Evolutionary conservation across 2,329 filamentous ascomycete genomes (phyloP).

Genomic region (Fusarium sacchari): DNA sequence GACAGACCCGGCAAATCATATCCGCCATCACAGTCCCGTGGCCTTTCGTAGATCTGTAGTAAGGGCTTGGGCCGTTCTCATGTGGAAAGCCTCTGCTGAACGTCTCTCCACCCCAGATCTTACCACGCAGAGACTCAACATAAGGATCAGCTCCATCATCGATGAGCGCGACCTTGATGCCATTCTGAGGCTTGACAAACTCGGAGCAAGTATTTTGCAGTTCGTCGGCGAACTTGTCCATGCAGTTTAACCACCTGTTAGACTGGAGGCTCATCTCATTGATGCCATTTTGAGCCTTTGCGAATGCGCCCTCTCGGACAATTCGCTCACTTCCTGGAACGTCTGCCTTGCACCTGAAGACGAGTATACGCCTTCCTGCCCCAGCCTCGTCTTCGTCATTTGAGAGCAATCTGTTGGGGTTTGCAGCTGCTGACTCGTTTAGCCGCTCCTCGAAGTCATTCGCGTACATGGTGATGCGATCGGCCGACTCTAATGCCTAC

Average conservation of each 20-base stretch:
- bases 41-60: neutral
- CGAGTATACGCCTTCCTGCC: neutral
- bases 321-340: neutral
- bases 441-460: neutral
- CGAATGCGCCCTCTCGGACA: neutral
- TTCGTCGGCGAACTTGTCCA: neutral
- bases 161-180: neutral
- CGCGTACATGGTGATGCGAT: neutral
- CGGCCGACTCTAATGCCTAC: neutral
- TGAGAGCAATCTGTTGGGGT: too few relatives aligned
- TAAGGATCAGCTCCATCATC: neutral
- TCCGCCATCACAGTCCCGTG: neutral
- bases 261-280: neutral
- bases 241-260: conserved; percentile 1
- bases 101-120: neutral
- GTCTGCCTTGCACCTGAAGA: neutral
- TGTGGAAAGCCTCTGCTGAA: neutral
- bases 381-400: neutral
- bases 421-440: neutral
- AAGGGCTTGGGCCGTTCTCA: neutral
- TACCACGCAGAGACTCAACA: neutral
- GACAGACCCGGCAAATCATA: neutral
- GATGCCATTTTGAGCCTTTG: neutral
- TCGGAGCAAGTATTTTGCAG: neutral
- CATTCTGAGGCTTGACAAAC: neutral